Evolutionary conservation across 495 filamentous ascomycete species (phyloP).

Genomic region (Aspergillus incahuasiensis): DNA sequence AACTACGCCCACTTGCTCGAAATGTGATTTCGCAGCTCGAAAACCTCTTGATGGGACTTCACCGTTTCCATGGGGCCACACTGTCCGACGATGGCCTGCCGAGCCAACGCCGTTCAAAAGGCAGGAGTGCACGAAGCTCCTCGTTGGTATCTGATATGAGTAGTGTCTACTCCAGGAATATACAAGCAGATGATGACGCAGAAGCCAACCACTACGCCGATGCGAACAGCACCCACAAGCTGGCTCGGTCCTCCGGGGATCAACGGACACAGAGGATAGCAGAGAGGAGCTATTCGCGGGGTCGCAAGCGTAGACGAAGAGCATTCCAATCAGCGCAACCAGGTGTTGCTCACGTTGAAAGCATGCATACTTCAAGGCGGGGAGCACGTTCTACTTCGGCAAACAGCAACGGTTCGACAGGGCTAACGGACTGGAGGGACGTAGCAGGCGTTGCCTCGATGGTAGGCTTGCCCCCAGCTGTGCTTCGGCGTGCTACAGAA

Average conservation of each 20-base stretch:
- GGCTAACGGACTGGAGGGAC: conserved; percentile 73
- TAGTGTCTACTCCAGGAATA: neutral
- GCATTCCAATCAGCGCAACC: neutral
- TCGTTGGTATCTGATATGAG: neutral
- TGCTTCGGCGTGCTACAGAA: conserved; percentile 59
- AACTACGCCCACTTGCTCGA: conserved; percentile 60
- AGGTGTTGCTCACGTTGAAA: neutral
- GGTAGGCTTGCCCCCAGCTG: conserved; percentile 56
- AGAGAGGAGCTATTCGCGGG: conserved; percentile 1
- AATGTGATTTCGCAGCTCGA: conserved; percentile 65
- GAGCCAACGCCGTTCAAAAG: conserved; percentile 23
- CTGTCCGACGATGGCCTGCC: conserved; percentile 18
- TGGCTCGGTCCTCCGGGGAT: neutral
- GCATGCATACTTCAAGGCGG: neutral
- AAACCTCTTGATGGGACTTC: conserved; percentile 59
- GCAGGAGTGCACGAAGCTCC: conserved; percentile 22
- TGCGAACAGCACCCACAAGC: neutral
- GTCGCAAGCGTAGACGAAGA: neutral
- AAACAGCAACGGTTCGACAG: conserved; percentile 22
- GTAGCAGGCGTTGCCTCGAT: conserved; percentile 70
- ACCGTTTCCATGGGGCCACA: conserved; percentile 52
- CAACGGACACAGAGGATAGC: neutral
- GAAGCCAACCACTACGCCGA: neutral
- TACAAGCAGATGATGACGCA: neutral
- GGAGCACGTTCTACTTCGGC: conserved; percentile 14